Base-by-base conservation (phyloP, 495 filamentous ascomycete species). In the Aspergillus incahuasiensis region DNA sequence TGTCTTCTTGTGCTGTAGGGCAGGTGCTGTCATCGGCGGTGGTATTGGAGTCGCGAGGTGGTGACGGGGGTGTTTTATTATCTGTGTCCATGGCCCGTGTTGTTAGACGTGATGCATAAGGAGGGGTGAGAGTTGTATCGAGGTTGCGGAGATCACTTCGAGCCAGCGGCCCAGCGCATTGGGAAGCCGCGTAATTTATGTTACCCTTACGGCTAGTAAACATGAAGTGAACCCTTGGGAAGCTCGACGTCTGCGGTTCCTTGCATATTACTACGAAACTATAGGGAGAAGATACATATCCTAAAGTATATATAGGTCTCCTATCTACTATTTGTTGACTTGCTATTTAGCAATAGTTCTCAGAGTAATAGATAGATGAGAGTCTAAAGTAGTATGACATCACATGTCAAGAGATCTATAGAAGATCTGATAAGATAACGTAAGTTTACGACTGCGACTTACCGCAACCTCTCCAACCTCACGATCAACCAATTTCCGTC, bases 381-480 rank as follows among this genome's bases (percentile, higher is more conserved):
- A n/a, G n/a, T n/a, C n/a, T n/a, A n/a, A n/a, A n/a, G n/a, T n/a
- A n/a, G n/a, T n/a, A 48, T 48, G 46, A 48, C 46, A 48, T 48
- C 46, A 48, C 13, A 18, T 21, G 46, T 20, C 24, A 21, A 15
- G 11, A 5, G 42, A 45, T 45, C n/a, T n/a, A n/a, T n/a, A n/a
- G n/a, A n/a, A n/a, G 42, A 51, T 51, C 34, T 41, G 48, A 51
- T 51, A 51, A 51, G 48, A 51, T 40, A 40, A 41, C 18, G 38
- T n/a, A 6, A 40, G 22, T 41, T 34, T 41, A 41, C 34, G 28
- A 3, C 3, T 15, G n/a, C 15, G 15, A 35, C 18, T 25, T 25
- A 15, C 30, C 43, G 12, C 22, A 28, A 46, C 22, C 24, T 28
- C 19, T 25, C 24, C 40, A 41, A 51, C 40, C 20, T 34, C 5